Conservation (phyloP, 805 yeast genomes). For the Zygosaccharomyces pseudorouxii region DNA sequence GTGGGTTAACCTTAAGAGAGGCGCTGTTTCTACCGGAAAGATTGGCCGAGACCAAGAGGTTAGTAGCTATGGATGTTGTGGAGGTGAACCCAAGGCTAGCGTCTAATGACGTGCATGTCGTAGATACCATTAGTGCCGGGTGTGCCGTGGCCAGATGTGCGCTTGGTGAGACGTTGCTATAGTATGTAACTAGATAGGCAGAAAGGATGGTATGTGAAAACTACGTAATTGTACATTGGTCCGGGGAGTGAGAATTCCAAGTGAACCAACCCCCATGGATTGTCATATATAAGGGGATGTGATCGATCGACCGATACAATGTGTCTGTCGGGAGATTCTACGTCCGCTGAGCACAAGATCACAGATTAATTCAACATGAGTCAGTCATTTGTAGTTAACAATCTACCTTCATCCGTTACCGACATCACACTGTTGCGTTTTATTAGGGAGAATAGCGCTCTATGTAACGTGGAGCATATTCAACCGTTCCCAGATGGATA, state of each 20-base stretch:
- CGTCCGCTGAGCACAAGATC: not conserved
- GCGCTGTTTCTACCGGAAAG: slow-evolving; percentile 91
- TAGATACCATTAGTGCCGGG: slow-evolving; percentile 86
- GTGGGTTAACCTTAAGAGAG: slow-evolving; percentile 91
- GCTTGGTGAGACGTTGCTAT: slow-evolving; percentile 75
- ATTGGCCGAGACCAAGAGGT: slow-evolving; percentile 81
- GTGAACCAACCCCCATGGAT: not conserved
- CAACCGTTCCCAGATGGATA: slow-evolving; percentile 24
- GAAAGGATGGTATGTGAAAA: too few relatives aligned
- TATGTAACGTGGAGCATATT: slow-evolving; percentile 14
- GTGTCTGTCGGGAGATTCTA: too few relatives aligned
- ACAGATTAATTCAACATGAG: slow-evolving; percentile 3
- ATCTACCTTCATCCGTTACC: slow-evolving; percentile 47
- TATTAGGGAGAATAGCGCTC: slow-evolving; percentile 10
- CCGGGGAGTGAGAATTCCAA: not conserved
- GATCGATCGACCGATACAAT: not conserved
- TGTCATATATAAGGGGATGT: not conserved
- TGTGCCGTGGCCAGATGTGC: slow-evolving; percentile 91
- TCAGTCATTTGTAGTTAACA: slow-evolving; percentile 47
- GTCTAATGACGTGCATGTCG: slow-evolving; percentile 63
- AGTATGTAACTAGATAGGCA: not conserved
- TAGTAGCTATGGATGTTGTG: slow-evolving; percentile 84
- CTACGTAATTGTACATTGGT: not conserved
- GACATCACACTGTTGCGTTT: slow-evolving; percentile 25
- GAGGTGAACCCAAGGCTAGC: slow-evolving; percentile 92